Conservation (phyloP, 2,329 filamentous ascomycete species). For the Pestalotiopsis sp. region DNA sequence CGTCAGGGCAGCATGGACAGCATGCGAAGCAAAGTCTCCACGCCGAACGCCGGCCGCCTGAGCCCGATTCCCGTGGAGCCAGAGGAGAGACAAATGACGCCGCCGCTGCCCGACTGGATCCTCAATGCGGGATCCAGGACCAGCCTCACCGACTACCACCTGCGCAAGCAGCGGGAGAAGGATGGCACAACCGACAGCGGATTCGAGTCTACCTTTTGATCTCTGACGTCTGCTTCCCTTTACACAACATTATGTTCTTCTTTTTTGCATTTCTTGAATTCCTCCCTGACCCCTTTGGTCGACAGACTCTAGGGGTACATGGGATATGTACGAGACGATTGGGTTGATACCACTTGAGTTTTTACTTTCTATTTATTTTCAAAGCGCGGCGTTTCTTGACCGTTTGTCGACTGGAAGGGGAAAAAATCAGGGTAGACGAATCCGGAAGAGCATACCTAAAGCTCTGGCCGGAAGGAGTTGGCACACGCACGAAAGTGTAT, state of each 20-base stretch:
- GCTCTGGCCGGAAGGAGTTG: neutral
- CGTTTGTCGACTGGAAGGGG: neutral
- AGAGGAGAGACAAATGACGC: conserved; percentile 54
- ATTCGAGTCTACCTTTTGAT: neutral
- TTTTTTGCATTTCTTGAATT: neutral
- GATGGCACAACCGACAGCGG: conserved; percentile 12
- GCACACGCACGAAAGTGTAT: neutral
- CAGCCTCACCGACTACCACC: conserved; percentile 51
- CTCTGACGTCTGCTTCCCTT: neutral
- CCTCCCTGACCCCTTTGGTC: neutral
- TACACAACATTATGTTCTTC: neutral
- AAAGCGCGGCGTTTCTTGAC: conserved; percentile 9
- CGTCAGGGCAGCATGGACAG: conserved; percentile 55
- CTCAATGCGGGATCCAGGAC: conserved; percentile 55
- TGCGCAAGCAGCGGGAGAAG: conserved; percentile 35
- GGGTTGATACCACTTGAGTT: conserved; percentile 13
- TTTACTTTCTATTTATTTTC: neutral
- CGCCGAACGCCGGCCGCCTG: conserved; percentile 24
- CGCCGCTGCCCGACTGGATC: conserved; percentile 65
- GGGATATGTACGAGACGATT: neutral
- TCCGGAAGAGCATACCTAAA: neutral
- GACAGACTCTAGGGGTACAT: neutral
- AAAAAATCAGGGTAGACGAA: neutral
- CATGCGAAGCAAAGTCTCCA: conserved; percentile 32
- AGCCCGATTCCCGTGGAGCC: conserved; percentile 24